phyloP scores from a whole-genome alignment of 2,329 filamentous ascomycete genomes.

The Calcarisporium arbuscula region DNA sequence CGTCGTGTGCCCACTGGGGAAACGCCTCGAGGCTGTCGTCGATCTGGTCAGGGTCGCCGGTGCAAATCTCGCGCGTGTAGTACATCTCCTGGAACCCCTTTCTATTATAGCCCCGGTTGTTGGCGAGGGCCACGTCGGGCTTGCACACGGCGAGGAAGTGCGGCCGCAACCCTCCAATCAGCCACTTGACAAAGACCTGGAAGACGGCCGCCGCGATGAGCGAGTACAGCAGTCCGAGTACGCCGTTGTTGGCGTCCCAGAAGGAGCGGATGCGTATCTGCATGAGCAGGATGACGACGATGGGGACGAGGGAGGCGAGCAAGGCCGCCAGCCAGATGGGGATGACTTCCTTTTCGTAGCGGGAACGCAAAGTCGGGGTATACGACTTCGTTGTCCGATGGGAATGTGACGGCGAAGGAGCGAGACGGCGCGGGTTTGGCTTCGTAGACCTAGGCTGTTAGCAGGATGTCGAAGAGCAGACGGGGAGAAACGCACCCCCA shows the following conservation, averaged over 20 bases:
- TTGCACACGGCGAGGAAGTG: slow-evolving; percentile 67
- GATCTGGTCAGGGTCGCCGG: slow-evolving; percentile 56
- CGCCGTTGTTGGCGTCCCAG: slow-evolving; percentile 66
- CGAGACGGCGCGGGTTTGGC: slow-evolving; percentile 59
- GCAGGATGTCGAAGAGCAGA: neutral
- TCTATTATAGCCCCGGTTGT: slow-evolving; percentile 34
- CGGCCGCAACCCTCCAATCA: slow-evolving; percentile 67
- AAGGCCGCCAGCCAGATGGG: slow-evolving; percentile 67
- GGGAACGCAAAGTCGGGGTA: slow-evolving; percentile 67
- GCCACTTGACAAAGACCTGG: slow-evolving; percentile 70
- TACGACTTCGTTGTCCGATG: slow-evolving; percentile 59
- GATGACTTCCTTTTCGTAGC: slow-evolving; percentile 61
- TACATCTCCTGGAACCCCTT: slow-evolving; percentile 54
- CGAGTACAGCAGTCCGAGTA: slow-evolving; percentile 63
- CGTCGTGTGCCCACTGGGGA: slow-evolving; percentile 67
- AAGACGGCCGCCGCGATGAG: slow-evolving; percentile 68
- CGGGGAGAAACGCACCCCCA: slow-evolving; percentile 46
- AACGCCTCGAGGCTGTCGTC: slow-evolving; percentile 66
- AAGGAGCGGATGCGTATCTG: slow-evolving; percentile 63
- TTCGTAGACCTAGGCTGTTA: slow-evolving; percentile 46
- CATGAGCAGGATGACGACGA: slow-evolving; percentile 56
- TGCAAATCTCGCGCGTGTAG: slow-evolving; percentile 65
- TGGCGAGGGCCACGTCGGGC: slow-evolving; percentile 31
- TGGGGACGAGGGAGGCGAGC: slow-evolving; percentile 58
- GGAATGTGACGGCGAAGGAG: slow-evolving; percentile 63